Evolutionary conservation across 2,329 filamentous ascomycete species (phyloP), one percentile per base, ranked within the genome.

Genomic region (Alternaria solani): DNA sequence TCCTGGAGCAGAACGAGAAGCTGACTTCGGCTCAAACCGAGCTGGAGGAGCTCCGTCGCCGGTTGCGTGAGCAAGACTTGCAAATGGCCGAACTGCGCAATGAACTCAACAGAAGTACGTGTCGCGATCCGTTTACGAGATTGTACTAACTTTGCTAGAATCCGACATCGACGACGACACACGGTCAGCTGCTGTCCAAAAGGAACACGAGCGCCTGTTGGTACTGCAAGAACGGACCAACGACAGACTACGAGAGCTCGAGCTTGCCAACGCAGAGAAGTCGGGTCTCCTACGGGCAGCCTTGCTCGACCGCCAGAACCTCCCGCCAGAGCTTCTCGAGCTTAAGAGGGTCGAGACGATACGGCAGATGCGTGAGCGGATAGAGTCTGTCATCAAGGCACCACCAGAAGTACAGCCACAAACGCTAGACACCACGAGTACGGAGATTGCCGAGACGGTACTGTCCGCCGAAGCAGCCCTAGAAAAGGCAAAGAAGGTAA

Each of bases 401-500:
- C 69, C 75, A 18, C 51, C 67, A 16, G 77, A 78, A 52, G 68
- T 70, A 23, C 73, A 76, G 48, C 65, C 71, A 8, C 72, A 72
- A 25, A 68, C 71, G 25, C 64, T 78, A 8, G 71, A 78, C 16
- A 61, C 64, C 6, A 75, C 74, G 14, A 73, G 75, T 25, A 61
- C 66, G 7, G 75, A 78, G 34, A 77, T 79, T 30, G 73, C 75
- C 34, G 72, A 77, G 48, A 77, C 69, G 18, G 68, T 79, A 7
- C 57, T 75, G 38, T 71, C 65, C 8, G 70, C 74, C 20, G 70
- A 78, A 61, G 74, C 70, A 12, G 75, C 73, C 20, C 58, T 79
- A n/a, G 76, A 77, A 12, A 73, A 72, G 39, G 75, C 70, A 34
- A 78, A 73, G 65, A 78, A 76, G 73, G 76, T 78, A 76, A 78